Base-by-base conservation (phyloP, 1,139 yeast species). In the Protomyces inundatus region DNA sequence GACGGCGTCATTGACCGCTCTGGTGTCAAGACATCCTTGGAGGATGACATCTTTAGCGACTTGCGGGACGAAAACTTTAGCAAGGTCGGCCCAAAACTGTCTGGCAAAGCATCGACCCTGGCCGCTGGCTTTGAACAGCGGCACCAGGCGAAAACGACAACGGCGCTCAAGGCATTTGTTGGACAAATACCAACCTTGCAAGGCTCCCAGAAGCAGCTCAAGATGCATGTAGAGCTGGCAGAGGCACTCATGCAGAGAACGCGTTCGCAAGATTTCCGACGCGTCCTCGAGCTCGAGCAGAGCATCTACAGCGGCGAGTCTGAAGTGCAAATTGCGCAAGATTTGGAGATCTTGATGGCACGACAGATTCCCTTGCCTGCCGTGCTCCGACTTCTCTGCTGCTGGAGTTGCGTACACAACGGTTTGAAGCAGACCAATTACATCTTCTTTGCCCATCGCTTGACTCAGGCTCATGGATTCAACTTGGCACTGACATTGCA, bases 21-120 rank as follows among this genome's bases (percentile, higher is more conserved):
- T 71, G 67, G 75, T 9, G 55, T 66, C 6, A 80, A 72, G 69
- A 74, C 70, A 73, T 75, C 69, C 66, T 77, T 68, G 72, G 64
- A 67, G 16, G 83, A 80, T 66, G 74, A 74, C 1, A 72, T 82
- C 32, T 80, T 81, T 73, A 74, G 77, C 16, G 78, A 81, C 16
- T 77, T 90, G 32, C 82, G 84, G 68, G 84, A 85, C 71, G 76
- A 84, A 65, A 90, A 90, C 70, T 91, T 93, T 74, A 87, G 95
- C 1, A 81, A 85, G 23, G 86, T 91, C 46, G 97, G 97, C 1
- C 81, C 84, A 16, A 80, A 81, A 42, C 79, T 93, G 54, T 90
- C 90, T 73, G 76, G 78, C 51, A 78, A 85, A 66, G 98, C 98
- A 0, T 84, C 84, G 67, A 77, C 80, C 56, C 77, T 91, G 54